Base-by-base conservation (phyloP, 352 stramenopile genomes). In the Halophytophthora polymorphica region DNA sequence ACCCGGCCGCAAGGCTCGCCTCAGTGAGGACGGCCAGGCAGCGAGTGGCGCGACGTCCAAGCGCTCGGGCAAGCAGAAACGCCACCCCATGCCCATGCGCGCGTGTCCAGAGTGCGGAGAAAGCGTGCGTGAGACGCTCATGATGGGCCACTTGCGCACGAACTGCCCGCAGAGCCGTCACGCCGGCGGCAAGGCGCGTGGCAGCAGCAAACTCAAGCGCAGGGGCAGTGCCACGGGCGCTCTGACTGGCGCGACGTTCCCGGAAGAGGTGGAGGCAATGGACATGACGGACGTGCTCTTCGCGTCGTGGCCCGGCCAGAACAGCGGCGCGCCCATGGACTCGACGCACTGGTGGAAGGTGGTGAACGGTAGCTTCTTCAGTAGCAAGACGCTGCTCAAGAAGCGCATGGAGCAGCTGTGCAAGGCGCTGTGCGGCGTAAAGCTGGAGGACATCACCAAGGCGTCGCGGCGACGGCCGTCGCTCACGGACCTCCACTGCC, bases 241-340 rank as follows among this genome's bases (percentile, higher is more conserved):
- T 33, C 25, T 29, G 13, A 28, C 13, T 2, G 57, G 38, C 8
- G 71, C 77, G 28, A 1, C 58, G 3, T 57, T 55, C 6, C 40
- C 49, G 11, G 60, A 76, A 6, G 71, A 81, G 3, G 34, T 39
- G 1, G 51, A 71, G 17, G 31, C 45, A 3, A 41, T 58, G 12
- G 77, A 92, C 50, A 36, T 90, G 21, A 69, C 76, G 14, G 84
- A 90, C 33, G 73, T 90, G 8, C 58, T 95, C n/a, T 95, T 92
- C 50, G 73, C 71, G 2, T 83, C 80, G 12, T 95, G 85, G 85
- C 83, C 83, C 0, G 80, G 80, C 2, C 77, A 93, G 52, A 77
- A 62, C 34, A 76, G 77, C 23, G 85, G 85, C 0, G 77, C 66
- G 17, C 65, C 76, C 0, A 82, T 95, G 67, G 77, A 93, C 41